Evolutionary conservation across 2,329 filamentous ascomycete genomes (phyloP).

Genomic region (Epichloe hybrida): DNA sequence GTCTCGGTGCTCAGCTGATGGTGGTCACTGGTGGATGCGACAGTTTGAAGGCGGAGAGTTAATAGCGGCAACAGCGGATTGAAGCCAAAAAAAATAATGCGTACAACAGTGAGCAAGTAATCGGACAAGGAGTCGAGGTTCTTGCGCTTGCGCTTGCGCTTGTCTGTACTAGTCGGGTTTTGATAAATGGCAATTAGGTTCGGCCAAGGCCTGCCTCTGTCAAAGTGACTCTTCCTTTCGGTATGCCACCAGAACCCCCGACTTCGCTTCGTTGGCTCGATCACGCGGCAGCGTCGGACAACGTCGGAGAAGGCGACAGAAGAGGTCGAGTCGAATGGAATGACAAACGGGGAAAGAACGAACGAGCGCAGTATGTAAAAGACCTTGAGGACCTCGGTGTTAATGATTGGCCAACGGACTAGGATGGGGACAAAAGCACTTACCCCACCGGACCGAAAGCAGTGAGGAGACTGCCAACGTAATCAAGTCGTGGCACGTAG

Average conservation of each 20-base stretch:
- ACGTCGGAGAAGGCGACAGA: conserved; percentile 10
- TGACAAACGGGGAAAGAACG: conserved; percentile 1
- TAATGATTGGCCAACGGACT: conserved; percentile 5
- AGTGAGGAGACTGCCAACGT: background rate
- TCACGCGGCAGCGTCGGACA: conserved; percentile 4
- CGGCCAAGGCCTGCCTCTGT: background rate
- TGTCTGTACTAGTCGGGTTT: background rate
- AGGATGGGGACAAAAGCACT: conserved; percentile 1
- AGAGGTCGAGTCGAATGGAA: background rate
- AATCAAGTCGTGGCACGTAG: background rate
- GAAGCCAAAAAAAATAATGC: background rate
- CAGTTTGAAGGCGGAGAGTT: background rate
- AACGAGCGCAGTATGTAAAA: background rate
- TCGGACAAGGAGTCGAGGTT: background rate
- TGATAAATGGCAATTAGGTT: background rate
- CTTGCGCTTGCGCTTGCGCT: background rate
- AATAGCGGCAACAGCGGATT: background rate
- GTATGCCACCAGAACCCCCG: background rate
- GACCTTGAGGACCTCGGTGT: background rate
- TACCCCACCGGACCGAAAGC: background rate
- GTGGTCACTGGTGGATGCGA: background rate
- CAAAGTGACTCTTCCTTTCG: background rate
- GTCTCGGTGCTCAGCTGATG: conserved; percentile 1
- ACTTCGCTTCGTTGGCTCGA: background rate
- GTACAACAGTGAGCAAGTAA: background rate